A percentile compares a stretch with the other conserved stretches of the same genome.
phyloP scores from a whole-genome alignment of 2,329 filamentous ascomycete genomes.

The Aspergillus latus region DNA sequence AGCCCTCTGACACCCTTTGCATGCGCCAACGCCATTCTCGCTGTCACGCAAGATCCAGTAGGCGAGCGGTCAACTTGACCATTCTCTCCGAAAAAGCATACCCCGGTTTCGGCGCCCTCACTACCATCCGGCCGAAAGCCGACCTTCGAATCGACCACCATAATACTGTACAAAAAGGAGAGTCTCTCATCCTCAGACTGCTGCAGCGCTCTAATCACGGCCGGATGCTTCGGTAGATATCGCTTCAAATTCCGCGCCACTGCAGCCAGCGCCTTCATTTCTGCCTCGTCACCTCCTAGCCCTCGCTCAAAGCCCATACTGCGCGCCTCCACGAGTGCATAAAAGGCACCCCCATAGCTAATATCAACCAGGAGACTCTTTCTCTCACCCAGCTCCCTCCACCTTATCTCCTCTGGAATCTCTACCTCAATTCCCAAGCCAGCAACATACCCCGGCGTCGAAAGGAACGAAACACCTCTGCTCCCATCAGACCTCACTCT shows the following conservation, averaged over 20 bases:
- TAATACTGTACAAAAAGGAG: conserved; percentile 44
- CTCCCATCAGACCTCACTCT: conserved; percentile 37
- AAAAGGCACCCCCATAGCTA: conserved; percentile 50
- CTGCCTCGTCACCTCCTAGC: neutral
- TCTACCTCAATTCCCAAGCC: conserved; percentile 33
- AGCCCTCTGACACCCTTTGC: conserved; percentile 26
- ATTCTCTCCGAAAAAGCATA: conserved; percentile 48
- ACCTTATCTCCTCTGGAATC: conserved; percentile 32
- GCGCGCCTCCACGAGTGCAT: conserved; percentile 37
- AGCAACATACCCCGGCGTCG: conserved; percentile 44
- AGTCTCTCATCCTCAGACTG: conserved; percentile 37
- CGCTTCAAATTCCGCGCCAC: conserved; percentile 22
- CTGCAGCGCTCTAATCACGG: conserved; percentile 24
- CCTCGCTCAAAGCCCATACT: conserved; percentile 40
- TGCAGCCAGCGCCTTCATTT: conserved; percentile 16
- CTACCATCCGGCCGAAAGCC: conserved; percentile 18
- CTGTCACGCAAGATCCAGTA: conserved; percentile 41
- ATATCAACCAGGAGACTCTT: conserved; percentile 35
- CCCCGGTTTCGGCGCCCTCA: conserved; percentile 40
- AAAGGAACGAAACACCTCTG: conserved; percentile 44
- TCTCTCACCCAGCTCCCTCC: conserved; percentile 38
- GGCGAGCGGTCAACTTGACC: conserved; percentile 49
- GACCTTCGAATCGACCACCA: conserved; percentile 36
- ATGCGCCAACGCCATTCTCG: conserved; percentile 39
- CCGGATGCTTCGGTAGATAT: conserved; percentile 16